Conservation (phyloP, 345 rosid species). For the Heritiera fomes region DNA sequence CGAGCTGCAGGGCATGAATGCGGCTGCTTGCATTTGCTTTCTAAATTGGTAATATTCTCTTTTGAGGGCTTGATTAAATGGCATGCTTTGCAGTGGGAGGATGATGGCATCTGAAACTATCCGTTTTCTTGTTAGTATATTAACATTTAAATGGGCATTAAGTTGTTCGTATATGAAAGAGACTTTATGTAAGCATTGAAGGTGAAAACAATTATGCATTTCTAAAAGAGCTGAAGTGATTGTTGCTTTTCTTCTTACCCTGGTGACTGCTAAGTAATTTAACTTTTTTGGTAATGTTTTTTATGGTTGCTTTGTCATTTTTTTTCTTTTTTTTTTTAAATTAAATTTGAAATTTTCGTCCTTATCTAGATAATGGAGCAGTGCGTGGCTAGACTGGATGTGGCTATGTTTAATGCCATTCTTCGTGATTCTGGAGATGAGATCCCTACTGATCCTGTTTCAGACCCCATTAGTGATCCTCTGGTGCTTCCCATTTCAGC, state of each 20-base stretch:
- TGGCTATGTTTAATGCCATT: conserved; percentile 96
- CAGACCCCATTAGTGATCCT: conserved; percentile 80
- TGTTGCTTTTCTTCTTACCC: not conserved
- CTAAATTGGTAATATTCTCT: conserved; percentile 61
- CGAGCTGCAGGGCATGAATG: conserved; percentile 90
- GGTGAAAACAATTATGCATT: not conserved
- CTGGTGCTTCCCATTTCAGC: conserved; percentile 85
- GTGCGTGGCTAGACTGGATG: conserved; percentile 89
- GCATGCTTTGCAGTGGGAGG: conserved; percentile 1
- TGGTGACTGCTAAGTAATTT: not conserved
- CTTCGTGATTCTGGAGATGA: conserved; percentile 87
- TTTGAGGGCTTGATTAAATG: not conserved
- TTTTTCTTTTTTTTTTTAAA: too few relatives aligned
- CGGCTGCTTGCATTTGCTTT: conserved; percentile 73
- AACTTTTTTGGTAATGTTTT: not conserved
- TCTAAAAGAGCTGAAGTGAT: not conserved
- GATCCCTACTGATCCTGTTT: conserved; percentile 89
- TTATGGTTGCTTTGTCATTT: not conserved
- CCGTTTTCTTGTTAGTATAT: not conserved
- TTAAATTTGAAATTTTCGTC: too few relatives aligned
- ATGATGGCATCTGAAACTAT: not conserved
- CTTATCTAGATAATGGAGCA: conserved; percentile 82
- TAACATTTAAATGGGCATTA: not conserved
- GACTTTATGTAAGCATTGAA: not conserved
- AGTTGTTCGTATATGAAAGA: not conserved